These are phyloP conservation scores for Phytophthora hybrid DNA, from an alignment of 352 stramenopile species.

Conservation along the genomic window DNA sequence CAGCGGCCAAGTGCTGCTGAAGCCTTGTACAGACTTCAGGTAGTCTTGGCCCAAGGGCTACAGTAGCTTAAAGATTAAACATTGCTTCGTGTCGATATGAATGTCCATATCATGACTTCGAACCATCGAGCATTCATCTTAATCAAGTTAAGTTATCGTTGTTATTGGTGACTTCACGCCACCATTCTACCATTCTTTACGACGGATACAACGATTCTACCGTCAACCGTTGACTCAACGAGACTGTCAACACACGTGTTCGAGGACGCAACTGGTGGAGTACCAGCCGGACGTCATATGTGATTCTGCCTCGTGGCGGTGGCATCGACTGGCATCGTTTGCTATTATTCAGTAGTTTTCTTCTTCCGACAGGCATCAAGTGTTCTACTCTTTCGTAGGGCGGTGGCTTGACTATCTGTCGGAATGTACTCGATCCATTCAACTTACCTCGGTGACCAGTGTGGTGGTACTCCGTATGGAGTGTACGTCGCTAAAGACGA, in stretches of 20 bases:
- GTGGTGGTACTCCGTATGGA: slow-evolving; percentile 14
- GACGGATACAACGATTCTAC: no score
- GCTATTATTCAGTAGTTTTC: neutral
- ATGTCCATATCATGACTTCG: neutral
- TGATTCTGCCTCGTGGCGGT: neutral
- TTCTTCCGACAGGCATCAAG: neutral
- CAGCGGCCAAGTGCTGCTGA: slow-evolving; percentile 26
- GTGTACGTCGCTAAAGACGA: neutral
- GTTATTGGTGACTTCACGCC: neutral
- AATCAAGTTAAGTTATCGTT: no score
- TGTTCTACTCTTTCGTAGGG: neutral
- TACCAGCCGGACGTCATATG: neutral
- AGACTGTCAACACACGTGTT: neutral
- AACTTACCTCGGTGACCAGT: slow-evolving; percentile 23
- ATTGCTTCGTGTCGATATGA: neutral
- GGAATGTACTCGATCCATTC: slow-evolving; percentile 15
- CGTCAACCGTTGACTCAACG: no score
- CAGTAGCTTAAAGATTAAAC: neutral
- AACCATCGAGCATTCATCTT: no score
- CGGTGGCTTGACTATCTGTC: neutral
- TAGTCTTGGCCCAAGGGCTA: neutral
- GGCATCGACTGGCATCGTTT: neutral
- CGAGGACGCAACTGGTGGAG: neutral
- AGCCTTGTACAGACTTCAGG: slow-evolving; percentile 28
- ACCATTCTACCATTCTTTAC: no score